Base-by-base conservation (phyloP, 768 basidiomycete genomes). In the Lactifluus subvellereus region DNA sequence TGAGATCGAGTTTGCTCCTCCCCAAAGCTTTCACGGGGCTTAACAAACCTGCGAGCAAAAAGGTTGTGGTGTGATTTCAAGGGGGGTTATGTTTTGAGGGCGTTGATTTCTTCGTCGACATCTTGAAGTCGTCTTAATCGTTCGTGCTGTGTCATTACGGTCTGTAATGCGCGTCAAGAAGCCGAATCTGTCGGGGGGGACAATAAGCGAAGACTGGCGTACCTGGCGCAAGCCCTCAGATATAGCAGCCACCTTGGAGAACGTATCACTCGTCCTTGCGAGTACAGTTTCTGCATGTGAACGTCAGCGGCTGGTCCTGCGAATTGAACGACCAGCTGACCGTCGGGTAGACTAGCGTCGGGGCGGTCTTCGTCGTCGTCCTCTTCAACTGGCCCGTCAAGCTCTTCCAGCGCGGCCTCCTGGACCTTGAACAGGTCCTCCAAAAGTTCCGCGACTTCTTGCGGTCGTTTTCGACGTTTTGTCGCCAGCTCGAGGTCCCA, bases 401-500 rank as follows among this genome's bases (percentile, higher is more conserved):
- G 65, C 33, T 75, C 73, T 42, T 68, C 62, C 33, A 76, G 73
- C 27, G 68, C 69, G 6, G 60, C 68, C 6, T 69, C 71, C 65
- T 79, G 77, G 53, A 72, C 72, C 32, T 69, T 70, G 43, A 80
- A 64, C 45, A 78, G 72, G 52, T 80, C 75, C 42, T 70, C 66
- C 59, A 84, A 69, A 37, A 78, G 57, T 7, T 68, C 62, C 61
- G 81, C 78, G 18, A 88, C 77, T 60, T 84, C 79, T 20, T 67
- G 69, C 0, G 92, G 93, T 47, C 79, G 75, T 9, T 77, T 82
- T 53, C 88, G 84, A 51, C 92, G 80, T 61, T 82, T 82, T 54
- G 82, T 81, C 27, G 87, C 86, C 43, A 90, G 80, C 60, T 86
- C 80, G 64, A 82, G 84, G 70, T 92, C 85, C 84, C 84, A 91